Evolutionary conservation across 306 rosid species (phyloP).

Genomic region (Prunus mongolica): DNA sequence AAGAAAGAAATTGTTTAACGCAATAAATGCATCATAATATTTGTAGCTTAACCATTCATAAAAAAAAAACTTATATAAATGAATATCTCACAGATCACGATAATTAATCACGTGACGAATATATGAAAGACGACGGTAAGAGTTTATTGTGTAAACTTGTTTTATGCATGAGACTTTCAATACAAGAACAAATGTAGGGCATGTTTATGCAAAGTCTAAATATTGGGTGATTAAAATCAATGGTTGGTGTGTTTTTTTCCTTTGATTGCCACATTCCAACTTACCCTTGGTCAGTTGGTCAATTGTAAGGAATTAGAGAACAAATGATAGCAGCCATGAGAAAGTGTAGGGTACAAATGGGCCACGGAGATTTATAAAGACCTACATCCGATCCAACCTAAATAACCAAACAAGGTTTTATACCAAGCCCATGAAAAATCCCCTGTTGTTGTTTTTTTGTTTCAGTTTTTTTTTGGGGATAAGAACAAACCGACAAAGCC

Average conservation of each 20-base stretch:
- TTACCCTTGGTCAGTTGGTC: neutral
- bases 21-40: too few species aligned
- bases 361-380: neutral
- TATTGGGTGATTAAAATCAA: neutral
- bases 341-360: neutral
- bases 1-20: neutral
- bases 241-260: neutral
- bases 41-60: too few species aligned
- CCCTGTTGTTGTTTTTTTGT: neutral
- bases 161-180: neutral
- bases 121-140: neutral
- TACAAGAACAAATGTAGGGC: neutral
- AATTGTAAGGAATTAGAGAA: neutral
- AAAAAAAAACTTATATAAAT: too few species aligned
- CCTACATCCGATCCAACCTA: neutral
- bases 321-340: neutral
- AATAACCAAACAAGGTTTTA: neutral
- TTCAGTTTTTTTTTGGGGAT: fast-evolving
- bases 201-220: neutral
- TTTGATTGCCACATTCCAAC: neutral
- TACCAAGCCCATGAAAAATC: neutral
- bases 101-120: neutral
- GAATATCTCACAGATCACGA: neutral
- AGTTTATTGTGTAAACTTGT: neutral
- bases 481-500: neutral